Conservation (phyloP, 768 basidiomycete genomes). For the Tulasnella sp. region DNA sequence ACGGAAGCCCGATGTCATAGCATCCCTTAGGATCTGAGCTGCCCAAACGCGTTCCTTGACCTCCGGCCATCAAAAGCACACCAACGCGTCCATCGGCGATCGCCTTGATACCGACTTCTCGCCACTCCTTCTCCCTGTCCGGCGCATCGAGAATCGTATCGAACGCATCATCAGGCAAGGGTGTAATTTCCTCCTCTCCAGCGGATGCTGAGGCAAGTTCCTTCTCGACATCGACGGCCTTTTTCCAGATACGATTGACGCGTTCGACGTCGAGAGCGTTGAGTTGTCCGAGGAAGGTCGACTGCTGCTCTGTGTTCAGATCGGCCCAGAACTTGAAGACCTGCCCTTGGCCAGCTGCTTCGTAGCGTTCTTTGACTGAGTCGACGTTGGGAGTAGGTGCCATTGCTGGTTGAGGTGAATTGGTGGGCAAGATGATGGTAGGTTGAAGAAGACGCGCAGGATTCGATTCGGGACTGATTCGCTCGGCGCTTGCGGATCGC, state of each 20-base stretch:
- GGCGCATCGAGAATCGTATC: constrained; percentile 47
- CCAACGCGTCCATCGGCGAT: constrained; percentile 75
- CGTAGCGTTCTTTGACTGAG: constrained; percentile 37
- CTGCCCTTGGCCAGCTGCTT: constrained; percentile 76
- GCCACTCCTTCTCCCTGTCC: constrained; percentile 60
- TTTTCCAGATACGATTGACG: constrained; percentile 78
- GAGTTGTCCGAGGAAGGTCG: constrained; percentile 57
- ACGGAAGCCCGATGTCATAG: constrained; percentile 92
- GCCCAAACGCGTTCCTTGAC: constrained; percentile 91
- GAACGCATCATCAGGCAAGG: constrained; percentile 66
- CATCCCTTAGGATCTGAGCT: constrained; percentile 92
- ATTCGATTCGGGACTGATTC: not conserved
- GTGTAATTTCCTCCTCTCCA: constrained; percentile 49
- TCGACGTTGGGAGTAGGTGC: not conserved
- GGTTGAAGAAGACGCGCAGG: not conserved
- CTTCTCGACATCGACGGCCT: constrained; percentile 58
- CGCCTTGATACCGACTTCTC: constrained; percentile 64
- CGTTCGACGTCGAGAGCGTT: constrained; percentile 73
- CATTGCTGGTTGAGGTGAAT: not conserved
- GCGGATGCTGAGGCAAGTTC: constrained; percentile 25
- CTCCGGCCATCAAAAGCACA: constrained; percentile 96
- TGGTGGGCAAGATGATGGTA: not conserved
- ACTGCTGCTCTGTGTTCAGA: constrained; percentile 53
- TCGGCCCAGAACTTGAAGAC: constrained; percentile 78
- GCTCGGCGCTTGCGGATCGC: not conserved